Conservation (phyloP, 345 rosid genomes). For the Arabidopsis suecica region DNA sequence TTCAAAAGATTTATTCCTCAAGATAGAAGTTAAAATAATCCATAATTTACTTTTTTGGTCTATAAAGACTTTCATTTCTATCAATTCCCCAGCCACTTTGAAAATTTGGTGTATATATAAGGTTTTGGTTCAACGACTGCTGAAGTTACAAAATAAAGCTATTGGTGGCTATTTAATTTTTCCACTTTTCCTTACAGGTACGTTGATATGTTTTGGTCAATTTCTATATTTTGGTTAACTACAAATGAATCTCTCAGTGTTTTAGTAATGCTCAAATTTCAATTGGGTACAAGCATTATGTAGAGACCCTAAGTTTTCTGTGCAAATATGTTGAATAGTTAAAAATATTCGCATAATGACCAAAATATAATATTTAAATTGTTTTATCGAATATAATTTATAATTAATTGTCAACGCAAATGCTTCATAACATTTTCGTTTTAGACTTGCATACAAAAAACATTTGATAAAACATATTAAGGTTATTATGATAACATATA, state of each 20-base stretch:
- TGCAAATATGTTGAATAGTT: not conserved
- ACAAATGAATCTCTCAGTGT: not conserved
- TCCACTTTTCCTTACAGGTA: constrained; percentile 12
- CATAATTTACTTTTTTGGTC: not conserved
- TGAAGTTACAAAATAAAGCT: constrained; percentile 8
- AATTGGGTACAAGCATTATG: not conserved
- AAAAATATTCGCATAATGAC: not conserved
- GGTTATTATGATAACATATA: not conserved
- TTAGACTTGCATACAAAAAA: not conserved
- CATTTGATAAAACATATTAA: not conserved
- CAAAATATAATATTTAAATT: not conserved
- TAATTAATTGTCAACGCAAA: not conserved
- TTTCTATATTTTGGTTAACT: not conserved
- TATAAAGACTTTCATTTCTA: constrained; percentile 11
- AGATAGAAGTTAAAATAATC: constrained; percentile 9
- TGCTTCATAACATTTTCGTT: not conserved
- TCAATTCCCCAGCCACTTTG: not conserved
- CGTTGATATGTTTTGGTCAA: constrained; percentile 7
- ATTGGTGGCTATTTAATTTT: not conserved
- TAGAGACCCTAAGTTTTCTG: not conserved
- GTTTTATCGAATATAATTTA: not conserved
- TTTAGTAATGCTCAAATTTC: not conserved
- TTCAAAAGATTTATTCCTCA: constrained; percentile 24
- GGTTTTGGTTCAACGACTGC: constrained; percentile 11
- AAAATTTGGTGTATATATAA: constrained; percentile 5